phyloP scores from a whole-genome alignment of 2,329 filamentous ascomycete species.

The Gaeumannomyces sp. region DNA sequence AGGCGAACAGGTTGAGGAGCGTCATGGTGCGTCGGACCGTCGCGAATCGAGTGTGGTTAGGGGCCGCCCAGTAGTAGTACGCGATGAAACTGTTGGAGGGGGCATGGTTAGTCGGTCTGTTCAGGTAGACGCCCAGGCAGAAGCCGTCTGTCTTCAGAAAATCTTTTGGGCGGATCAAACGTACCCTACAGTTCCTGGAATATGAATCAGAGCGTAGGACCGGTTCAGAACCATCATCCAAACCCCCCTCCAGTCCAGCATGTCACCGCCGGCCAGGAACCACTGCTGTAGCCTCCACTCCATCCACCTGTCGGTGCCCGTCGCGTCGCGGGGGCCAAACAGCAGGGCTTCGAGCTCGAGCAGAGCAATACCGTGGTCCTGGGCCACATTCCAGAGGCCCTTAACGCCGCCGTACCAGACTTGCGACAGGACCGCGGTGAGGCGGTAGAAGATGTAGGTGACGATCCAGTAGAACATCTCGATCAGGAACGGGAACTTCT shows the following conservation, averaged over 20 bases:
- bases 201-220: constrained; percentile 43
- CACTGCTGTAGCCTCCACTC: constrained; percentile 39
- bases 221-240: constrained; percentile 40
- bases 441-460: constrained; percentile 57
- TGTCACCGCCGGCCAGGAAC: constrained; percentile 34
- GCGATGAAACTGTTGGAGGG: constrained; percentile 45
- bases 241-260: constrained; percentile 25
- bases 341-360: constrained; percentile 32
- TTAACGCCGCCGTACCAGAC: constrained; percentile 42
- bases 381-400: constrained; percentile 38
- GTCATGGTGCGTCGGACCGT: constrained; percentile 38
- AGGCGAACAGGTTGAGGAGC: constrained; percentile 55
- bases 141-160: neutral
- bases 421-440: constrained; percentile 48
- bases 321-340: constrained; percentile 19
- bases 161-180: constrained; percentile 1
- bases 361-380: constrained; percentile 35
- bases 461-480: constrained; percentile 72
- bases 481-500: constrained; percentile 61
- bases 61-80: constrained; percentile 56
- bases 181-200: constrained; percentile 42
- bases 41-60: constrained; percentile 29
- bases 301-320: constrained; percentile 29
- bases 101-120: neutral
- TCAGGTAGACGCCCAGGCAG: neutral